phyloP scores from a whole-genome alignment of 192 early-diverging fungal genomes.

The Backusella parvicylindrica region DNA sequence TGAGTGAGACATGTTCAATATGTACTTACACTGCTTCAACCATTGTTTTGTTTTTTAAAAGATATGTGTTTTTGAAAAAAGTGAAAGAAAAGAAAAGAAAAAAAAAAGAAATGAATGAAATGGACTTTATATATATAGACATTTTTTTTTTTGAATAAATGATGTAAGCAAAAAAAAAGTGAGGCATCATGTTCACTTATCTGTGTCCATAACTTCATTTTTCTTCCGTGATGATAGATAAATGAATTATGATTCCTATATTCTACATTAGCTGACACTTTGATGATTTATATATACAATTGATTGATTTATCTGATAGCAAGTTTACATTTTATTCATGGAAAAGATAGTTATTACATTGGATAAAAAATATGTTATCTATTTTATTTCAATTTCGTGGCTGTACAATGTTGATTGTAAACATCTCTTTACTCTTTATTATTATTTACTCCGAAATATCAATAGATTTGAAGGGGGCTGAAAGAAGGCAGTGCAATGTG shows the following conservation, averaged over 20 bases:
- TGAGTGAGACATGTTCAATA: not conserved
- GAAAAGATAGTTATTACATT: too few relatives aligned
- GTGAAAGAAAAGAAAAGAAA: not conserved
- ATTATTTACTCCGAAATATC: not conserved
- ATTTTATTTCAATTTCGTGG: not conserved
- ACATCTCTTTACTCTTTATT: not conserved
- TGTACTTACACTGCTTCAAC: constrained; percentile 12
- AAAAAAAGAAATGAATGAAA: not conserved
- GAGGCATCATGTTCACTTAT: not conserved
- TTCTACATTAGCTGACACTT: too few relatives aligned
- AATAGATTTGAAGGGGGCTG: not conserved
- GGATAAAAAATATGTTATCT: too few relatives aligned
- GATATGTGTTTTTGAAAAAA: not conserved
- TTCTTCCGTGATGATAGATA: not conserved
- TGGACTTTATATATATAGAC: not conserved
- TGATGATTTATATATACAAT: too few relatives aligned
- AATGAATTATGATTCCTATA: too few relatives aligned
- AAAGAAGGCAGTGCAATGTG: not conserved
- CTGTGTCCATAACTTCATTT: not conserved
- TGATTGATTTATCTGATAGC: too few relatives aligned
- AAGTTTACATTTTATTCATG: too few relatives aligned
- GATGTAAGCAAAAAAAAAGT: not conserved
- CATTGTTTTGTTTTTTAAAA: constrained; percentile 6
- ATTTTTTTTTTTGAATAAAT: not conserved
- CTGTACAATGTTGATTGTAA: not conserved